Percentiles rank a stretch among this genome's conserved stretches.
Conservation (phyloP, 805 yeast genomes). For the Candida gorgasii region DNA sequence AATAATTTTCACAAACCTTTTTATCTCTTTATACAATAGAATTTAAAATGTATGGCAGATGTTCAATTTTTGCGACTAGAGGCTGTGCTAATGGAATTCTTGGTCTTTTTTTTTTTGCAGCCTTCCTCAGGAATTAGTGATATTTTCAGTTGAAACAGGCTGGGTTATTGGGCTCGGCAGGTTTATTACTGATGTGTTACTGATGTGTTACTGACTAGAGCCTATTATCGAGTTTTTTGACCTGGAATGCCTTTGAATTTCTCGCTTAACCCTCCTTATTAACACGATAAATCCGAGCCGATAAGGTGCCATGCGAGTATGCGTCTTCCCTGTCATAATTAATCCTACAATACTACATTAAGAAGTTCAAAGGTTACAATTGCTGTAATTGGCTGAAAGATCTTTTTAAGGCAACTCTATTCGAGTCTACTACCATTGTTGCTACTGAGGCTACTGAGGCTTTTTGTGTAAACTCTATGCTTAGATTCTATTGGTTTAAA, state of each 20-base stretch:
- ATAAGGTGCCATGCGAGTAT: not conserved
- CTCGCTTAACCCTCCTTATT: too few relatives aligned
- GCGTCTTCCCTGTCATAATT: not conserved
- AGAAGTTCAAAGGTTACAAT: not conserved
- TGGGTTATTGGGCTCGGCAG: not conserved
- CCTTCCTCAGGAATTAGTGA: not conserved
- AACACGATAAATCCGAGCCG: not conserved
- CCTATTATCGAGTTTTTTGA: too few relatives aligned
- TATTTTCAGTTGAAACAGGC: not conserved
- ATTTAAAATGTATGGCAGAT: not conserved
- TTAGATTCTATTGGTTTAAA: too few relatives aligned
- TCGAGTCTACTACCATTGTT: too few relatives aligned
- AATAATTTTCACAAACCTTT: not conserved
- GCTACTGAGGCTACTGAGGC: too few relatives aligned
- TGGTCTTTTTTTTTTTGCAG: not conserved
- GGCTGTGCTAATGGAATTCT: conserved; percentile 8
- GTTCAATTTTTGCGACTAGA: conserved; percentile 3
- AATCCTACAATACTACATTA: not conserved
- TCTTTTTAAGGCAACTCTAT: too few relatives aligned
- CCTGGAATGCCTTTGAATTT: too few relatives aligned
- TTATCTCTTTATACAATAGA: not conserved
- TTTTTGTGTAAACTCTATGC: too few relatives aligned
- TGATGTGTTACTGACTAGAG: too few relatives aligned
- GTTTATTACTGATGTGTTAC: too few relatives aligned
- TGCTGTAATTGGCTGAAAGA: not conserved